Base-by-base conservation (phyloP, 108 stramenopile species). In the Skeletonema menzelii region DNA sequence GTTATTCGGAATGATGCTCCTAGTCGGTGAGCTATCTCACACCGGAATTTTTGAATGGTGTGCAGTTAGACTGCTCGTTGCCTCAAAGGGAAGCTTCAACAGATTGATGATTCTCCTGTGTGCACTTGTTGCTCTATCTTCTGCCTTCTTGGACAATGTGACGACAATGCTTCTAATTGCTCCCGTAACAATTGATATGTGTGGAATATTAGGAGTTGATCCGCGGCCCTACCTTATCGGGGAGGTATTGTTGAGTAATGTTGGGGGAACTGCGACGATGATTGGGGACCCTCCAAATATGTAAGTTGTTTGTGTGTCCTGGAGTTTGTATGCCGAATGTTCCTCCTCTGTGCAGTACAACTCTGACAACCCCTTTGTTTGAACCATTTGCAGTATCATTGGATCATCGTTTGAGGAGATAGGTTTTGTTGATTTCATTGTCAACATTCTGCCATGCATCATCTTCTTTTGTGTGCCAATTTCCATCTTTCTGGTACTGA, bases 131-230 rank as follows among this genome's bases (percentile, higher is more conserved):
- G 86, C 84, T 27, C 44, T 86, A 3, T 67, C 76, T 44, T 66
- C 62, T 53, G 88, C 88, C 19, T 89, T 89, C 56, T 76, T 85
- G 69, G 86, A 87, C 57, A 87, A 87, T 69, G 86, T 87, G 0
- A 87, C 85, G 5, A 85, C 87, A 0, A 88, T 85, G 87, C 38
- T 89, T 12, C 67, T 89, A 42, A 60, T 84, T 38, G 85, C 88
- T 11, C 85, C 85, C 7, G 88, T 89, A 32, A 89, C 88, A 8
- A 89, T 89, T 69, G 88, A 89, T 61, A 84, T 89, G 80, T 86
- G 86, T 68, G 69, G 73, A 56, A 86, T 89, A 30, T 53, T 89
- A 5, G 76, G 70, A 35, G 79, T 86, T 31, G 84, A 89, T 76
- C 86, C 86, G 22, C 55, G 83, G 12, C 86, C 88, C 20, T 85